Percentiles rank a stretch among this genome's conserved stretches.
phyloP scores from a whole-genome alignment of 1,284 basidiomycete species.

The Sutorius eximius region DNA sequence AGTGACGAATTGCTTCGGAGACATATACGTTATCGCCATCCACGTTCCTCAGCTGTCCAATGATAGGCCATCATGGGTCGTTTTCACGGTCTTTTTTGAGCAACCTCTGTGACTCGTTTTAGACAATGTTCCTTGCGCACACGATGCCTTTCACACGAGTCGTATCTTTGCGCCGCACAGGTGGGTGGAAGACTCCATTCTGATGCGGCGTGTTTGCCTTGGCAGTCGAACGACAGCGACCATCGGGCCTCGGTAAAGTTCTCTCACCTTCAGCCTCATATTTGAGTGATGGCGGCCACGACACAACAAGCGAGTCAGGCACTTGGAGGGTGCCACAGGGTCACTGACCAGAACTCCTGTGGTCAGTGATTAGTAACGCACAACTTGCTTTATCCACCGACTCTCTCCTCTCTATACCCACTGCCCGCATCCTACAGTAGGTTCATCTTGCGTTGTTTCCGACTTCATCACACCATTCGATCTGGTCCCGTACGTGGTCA shows the following conservation, averaged over 20 bases:
- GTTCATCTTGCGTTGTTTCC: neutral
- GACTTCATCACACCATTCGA: neutral
- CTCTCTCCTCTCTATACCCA: neutral
- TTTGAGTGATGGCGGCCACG: too few species aligned
- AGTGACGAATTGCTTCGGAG: neutral
- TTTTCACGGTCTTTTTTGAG: neutral
- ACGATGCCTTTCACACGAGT: neutral
- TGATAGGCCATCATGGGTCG: neutral
- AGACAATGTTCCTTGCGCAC: neutral
- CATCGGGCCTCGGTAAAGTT: too few species aligned
- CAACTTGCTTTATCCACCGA: neutral
- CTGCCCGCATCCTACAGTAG: neutral
- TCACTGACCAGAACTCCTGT: too few species aligned
- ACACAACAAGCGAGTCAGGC: too few species aligned
- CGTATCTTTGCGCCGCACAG: too few species aligned
- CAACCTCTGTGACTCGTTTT: neutral
- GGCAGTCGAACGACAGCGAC: too few species aligned
- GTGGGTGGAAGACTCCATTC: too few species aligned
- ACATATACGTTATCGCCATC: neutral
- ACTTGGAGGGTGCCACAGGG: too few species aligned
- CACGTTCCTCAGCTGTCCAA: slow-evolving; percentile 19
- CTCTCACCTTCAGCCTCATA: too few species aligned
- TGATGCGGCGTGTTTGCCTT: too few species aligned
- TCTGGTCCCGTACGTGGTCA: neutral
- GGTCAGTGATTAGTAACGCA: neutral